Percentiles rank a stretch among this genome's conserved stretches.
These are phyloP conservation scores for Rubroshorea leprosula DNA, from an alignment of 345 rosid species.

Conservation along the genomic window DNA sequence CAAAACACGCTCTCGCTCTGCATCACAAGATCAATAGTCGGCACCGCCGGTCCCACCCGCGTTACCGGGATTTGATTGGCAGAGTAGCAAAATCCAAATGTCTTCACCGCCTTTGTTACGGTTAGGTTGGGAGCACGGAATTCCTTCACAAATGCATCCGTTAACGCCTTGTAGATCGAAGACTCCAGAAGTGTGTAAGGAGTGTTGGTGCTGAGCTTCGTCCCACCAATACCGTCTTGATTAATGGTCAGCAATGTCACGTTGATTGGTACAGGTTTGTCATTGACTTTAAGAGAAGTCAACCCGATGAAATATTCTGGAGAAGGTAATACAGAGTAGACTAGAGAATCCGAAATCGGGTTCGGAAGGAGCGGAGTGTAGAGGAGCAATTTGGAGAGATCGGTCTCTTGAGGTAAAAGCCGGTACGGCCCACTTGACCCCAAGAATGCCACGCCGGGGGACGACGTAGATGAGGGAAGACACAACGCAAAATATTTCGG, in stretches of 20 bases:
- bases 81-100: conserved; percentile 26
- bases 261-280: conserved; percentile 7
- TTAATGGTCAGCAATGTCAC: conserved; percentile 3
- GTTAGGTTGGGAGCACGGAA: conserved; percentile 5
- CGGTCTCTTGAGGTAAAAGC: not conserved
- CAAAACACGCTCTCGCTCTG: conserved; percentile 26
- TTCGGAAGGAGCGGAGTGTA: conserved; percentile 16
- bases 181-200: conserved; percentile 22
- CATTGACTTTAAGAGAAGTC: conserved; percentile 18
- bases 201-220: conserved; percentile 25
- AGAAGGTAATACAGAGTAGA: not conserved
- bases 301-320: conserved; percentile 24
- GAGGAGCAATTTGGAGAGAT: conserved; percentile 1
- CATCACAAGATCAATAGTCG: conserved; percentile 24
- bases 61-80: conserved; percentile 4
- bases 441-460: conserved; percentile 11
- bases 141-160: conserved; percentile 6
- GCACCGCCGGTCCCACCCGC: conserved; percentile 21
- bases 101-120: conserved; percentile 13
- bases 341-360: conserved; percentile 1
- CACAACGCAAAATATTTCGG: conserved; percentile 13
- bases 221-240: conserved; percentile 10
- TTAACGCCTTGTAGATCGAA: conserved; percentile 28
- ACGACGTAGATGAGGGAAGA: conserved; percentile 17
- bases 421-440: conserved; percentile 30